Percentiles rank a stretch among this genome's conserved stretches.
These are phyloP conservation scores for Colletotrichum spaethianum DNA, from an alignment of 2,329 filamentous ascomycete genomes.

Conservation along the genomic window DNA sequence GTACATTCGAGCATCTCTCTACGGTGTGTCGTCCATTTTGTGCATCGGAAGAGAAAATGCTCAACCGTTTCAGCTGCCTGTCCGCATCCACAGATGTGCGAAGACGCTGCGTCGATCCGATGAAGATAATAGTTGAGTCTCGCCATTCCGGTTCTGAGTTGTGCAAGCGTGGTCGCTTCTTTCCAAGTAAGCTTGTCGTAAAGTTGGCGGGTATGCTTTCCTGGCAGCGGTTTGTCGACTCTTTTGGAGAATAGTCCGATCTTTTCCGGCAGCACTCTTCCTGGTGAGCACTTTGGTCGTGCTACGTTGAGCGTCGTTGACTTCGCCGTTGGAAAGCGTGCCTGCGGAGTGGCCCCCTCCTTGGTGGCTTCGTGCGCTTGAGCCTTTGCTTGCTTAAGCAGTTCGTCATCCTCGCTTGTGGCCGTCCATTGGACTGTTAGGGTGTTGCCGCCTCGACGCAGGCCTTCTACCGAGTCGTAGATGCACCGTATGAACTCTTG, in stretches of 20 bases:
- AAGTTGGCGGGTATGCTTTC: background rate
- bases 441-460: too few species aligned
- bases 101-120: constrained; percentile 28
- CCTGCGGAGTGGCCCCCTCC: too few species aligned
- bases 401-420: too few species aligned
- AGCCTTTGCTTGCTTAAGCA: too few species aligned
- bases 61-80: constrained; percentile 45
- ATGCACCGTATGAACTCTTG: too few species aligned
- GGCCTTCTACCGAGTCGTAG: too few species aligned
- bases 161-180: background rate
- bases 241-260: background rate
- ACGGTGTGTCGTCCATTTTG: constrained; percentile 44
- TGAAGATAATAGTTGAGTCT: constrained; percentile 42
- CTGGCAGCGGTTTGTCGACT: background rate
- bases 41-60: constrained; percentile 38
- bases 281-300: background rate
- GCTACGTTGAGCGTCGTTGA: background rate
- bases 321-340: background rate
- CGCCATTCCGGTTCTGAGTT: constrained; percentile 11
- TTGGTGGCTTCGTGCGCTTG: too few species aligned
- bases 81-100: constrained; percentile 32
- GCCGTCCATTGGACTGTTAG: too few species aligned
- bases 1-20: background rate
- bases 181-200: too few species aligned
- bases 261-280: background rate